Percentiles rank a stretch among this genome's conserved stretches.
Conservation (phyloP, 305 asterid species). For the Fraxinus latifolia region DNA sequence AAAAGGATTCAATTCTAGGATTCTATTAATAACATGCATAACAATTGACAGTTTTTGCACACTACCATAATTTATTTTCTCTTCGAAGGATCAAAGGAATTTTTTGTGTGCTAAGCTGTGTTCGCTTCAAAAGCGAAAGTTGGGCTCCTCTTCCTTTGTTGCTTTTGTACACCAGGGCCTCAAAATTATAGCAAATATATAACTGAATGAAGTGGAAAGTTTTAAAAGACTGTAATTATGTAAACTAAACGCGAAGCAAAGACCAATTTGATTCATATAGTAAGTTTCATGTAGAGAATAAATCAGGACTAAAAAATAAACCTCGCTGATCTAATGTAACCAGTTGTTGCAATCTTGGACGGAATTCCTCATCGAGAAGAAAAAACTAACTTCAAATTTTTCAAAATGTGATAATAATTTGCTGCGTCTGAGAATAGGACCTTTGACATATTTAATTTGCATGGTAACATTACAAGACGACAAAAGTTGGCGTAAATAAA, state of each 20-base stretch:
- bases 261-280: neutral
- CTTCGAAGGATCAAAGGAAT: neutral
- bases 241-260: neutral
- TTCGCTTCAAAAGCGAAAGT: neutral
- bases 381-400: neutral
- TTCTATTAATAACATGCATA: neutral
- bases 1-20: neutral
- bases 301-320: neutral
- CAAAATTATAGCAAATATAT: neutral
- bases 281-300: neutral
- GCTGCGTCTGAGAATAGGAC: neutral
- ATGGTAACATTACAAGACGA: neutral
- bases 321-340: neutral
- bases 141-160: neutral
- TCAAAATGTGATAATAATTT: neutral
- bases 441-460: neutral
- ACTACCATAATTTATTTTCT: neutral
- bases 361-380: neutral
- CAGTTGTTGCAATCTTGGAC: neutral
- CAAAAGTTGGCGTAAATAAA: constrained; percentile 22
- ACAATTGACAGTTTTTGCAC: neutral
- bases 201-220: neutral
- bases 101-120: too few species aligned
- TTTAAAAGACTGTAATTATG: neutral
- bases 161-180: neutral